Percentiles rank a stretch among this genome's conserved stretches.
phyloP scores from a whole-genome alignment of 1,139 yeast species.

The Debaryomycetaceae sp. region DNA sequence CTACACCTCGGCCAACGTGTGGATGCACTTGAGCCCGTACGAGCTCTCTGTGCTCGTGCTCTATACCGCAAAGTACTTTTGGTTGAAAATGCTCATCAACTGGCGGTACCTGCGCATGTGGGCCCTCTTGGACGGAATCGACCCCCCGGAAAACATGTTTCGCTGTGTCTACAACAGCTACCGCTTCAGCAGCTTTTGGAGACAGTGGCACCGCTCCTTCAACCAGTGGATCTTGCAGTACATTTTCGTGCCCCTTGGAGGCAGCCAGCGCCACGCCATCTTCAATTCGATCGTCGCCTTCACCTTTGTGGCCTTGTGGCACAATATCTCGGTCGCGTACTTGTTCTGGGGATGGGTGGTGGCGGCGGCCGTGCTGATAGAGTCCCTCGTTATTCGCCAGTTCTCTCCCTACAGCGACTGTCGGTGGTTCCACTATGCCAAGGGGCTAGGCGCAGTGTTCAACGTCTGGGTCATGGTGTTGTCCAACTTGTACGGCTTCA shows the following conservation, averaged over 20 bases:
- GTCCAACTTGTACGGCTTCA: conserved; percentile 1
- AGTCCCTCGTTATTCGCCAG: background rate
- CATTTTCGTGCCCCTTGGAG: conserved; percentile 1
- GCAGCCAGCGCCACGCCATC: background rate
- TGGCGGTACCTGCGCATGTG: conserved; percentile 1
- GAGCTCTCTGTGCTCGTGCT: background rate
- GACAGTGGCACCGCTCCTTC: conserved; percentile 1
- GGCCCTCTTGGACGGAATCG: background rate
- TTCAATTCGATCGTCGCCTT: background rate
- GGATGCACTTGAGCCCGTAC: background rate
- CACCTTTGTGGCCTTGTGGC: conserved; percentile 1
- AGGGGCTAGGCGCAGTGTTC: background rate
- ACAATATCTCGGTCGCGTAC: background rate
- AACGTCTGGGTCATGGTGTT: background rate
- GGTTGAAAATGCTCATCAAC: background rate
- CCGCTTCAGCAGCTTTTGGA: background rate
- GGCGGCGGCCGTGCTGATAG: background rate
- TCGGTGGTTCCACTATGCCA: background rate
- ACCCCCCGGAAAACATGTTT: conserved; percentile 1
- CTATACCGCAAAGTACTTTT: background rate
- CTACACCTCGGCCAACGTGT: background rate
- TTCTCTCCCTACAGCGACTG: background rate
- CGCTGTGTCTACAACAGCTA: background rate
- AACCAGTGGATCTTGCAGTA: conserved; percentile 1
- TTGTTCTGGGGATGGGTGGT: conserved; percentile 1